A percentile compares a stretch with the other conserved stretches of the same genome.
Evolutionary conservation across 1,284 basidiomycete species (phyloP).

Genomic region (Cutaneotrichosporon sp.): DNA sequence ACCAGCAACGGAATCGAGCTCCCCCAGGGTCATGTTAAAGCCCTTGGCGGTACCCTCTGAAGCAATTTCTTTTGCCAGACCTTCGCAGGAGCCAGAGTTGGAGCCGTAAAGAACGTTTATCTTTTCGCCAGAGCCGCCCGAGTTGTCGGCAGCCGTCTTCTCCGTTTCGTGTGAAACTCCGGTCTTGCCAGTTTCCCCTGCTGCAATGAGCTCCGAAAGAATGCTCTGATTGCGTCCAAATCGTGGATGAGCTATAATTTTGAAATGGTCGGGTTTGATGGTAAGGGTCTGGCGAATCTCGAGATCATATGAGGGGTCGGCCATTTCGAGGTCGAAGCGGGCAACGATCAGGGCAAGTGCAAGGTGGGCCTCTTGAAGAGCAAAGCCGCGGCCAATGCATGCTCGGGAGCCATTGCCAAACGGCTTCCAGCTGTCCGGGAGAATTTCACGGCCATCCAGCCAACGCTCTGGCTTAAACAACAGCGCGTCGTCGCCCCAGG

Average conservation of each 20-base stretch:
- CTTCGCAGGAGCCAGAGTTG: constrained; percentile 55
- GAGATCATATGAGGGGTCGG: constrained; percentile 51
- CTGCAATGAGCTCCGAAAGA: constrained; percentile 14
- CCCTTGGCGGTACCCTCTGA: constrained; percentile 50
- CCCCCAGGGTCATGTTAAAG: constrained; percentile 49
- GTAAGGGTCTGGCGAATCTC: constrained; percentile 53
- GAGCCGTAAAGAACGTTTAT: constrained; percentile 26
- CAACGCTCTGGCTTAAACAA: constrained; percentile 50
- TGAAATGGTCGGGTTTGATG: constrained; percentile 52
- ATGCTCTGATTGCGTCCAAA: constrained; percentile 21
- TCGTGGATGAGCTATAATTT: constrained; percentile 49
- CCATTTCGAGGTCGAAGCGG: constrained; percentile 51
- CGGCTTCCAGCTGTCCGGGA: constrained; percentile 43
- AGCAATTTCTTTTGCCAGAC: constrained; percentile 53
- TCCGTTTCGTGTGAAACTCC: not conserved
- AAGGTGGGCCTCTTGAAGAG: constrained; percentile 53
- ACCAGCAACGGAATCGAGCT: constrained; percentile 49
- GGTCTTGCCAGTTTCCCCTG: not conserved
- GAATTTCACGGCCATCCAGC: constrained; percentile 51
- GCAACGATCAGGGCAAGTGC: constrained; percentile 50
- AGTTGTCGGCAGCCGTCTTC: not conserved
- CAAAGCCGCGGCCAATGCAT: constrained; percentile 50
- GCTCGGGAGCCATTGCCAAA: constrained; percentile 34
- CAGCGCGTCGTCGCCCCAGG: constrained; percentile 54
- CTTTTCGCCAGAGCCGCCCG: not conserved